These are phyloP conservation scores for Paratrimastix pyriformis DNA, from an alignment of 78 protist genomes.

Conservation along the genomic window DNA sequence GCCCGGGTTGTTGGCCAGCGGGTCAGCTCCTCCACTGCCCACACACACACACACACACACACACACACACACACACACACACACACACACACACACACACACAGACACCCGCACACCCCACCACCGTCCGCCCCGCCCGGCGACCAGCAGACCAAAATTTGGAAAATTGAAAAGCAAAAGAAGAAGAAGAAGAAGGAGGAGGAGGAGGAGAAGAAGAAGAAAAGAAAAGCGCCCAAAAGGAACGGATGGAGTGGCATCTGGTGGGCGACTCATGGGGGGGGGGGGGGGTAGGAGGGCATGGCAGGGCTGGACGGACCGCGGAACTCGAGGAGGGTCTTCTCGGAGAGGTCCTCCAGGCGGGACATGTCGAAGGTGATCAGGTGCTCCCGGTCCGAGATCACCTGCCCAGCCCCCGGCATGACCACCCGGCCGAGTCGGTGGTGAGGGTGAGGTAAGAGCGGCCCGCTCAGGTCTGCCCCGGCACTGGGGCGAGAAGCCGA, in stretches of 20 bases:
- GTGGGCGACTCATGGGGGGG: too few species aligned
- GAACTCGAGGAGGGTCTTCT: conserved; percentile 25
- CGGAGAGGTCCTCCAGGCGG: conserved; percentile 34
- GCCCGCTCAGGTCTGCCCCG: neutral
- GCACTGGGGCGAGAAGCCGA: too few species aligned
- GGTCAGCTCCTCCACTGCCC: conserved; percentile 25
- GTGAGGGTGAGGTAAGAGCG: neutral
- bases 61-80: neutral
- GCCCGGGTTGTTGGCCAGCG: conserved; percentile 64
- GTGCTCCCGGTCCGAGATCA: conserved; percentile 37
- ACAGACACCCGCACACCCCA: too few species aligned
- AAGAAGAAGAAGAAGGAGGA: too few species aligned
- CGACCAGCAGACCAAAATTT: too few species aligned
- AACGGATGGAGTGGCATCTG: too few species aligned
- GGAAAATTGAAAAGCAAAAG: too few species aligned
- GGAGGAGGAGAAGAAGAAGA: too few species aligned
- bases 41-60: neutral
- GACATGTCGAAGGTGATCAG: conserved; percentile 25
- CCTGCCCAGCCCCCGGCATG: neutral
- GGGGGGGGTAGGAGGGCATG: too few species aligned
- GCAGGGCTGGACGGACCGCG: too few species aligned
- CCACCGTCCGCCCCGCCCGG: too few species aligned
- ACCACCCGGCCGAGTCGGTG: neutral
- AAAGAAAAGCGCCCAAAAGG: too few species aligned
- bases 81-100: neutral